Conservation (phyloP, 2,329 filamentous ascomycete genomes). For the Neoarthrinium moseri region DNA sequence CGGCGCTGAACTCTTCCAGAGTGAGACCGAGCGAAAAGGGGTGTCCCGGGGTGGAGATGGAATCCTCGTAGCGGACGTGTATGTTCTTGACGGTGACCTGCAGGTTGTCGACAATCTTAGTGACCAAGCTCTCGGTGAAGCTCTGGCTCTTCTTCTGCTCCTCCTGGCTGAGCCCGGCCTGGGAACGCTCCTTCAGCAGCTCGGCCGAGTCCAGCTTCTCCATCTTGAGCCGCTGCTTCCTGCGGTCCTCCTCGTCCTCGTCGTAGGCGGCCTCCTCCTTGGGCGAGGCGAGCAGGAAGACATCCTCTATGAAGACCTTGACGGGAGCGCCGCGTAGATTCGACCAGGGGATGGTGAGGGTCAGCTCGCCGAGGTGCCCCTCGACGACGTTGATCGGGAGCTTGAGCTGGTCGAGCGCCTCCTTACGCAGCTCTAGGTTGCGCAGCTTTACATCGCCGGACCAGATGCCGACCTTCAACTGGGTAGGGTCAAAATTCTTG, state of each 20-base stretch:
- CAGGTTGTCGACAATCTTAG: slow-evolving; percentile 97
- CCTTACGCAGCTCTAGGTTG: slow-evolving; percentile 86
- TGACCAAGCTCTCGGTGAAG: slow-evolving; percentile 91
- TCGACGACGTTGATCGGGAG: slow-evolving; percentile 95
- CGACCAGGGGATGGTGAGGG: slow-evolving; percentile 93
- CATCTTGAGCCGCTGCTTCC: slow-evolving; percentile 92
- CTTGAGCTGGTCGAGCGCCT: slow-evolving; percentile 95
- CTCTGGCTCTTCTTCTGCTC: slow-evolving; percentile 98
- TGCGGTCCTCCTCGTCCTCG: slow-evolving; percentile 83
- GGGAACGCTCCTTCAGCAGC: slow-evolving; percentile 84
- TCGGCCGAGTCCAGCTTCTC: slow-evolving; percentile 98
- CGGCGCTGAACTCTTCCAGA: slow-evolving; percentile 92
- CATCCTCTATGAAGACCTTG: slow-evolving; percentile 93
- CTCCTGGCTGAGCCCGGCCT: slow-evolving; percentile 90
- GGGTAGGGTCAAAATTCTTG: slow-evolving; percentile 97
- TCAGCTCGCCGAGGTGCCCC: slow-evolving; percentile 89
- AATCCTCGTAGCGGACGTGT: slow-evolving; percentile 96
- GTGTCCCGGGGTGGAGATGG: slow-evolving; percentile 90
- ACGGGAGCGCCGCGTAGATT: slow-evolving; percentile 94
- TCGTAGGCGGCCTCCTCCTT: slow-evolving; percentile 95
- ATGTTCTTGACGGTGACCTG: slow-evolving; percentile 99
- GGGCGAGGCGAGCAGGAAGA: slow-evolving; percentile 90
- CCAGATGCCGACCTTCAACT: slow-evolving; percentile 99
- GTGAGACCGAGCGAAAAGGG: slow-evolving; percentile 92
- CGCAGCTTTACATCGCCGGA: slow-evolving; percentile 95